A percentile compares a stretch with the other conserved stretches of the same genome.
These are phyloP conservation scores for Solanum chaucha DNA, from an alignment of 257 asterid genomes.

Conservation along the genomic window DNA sequence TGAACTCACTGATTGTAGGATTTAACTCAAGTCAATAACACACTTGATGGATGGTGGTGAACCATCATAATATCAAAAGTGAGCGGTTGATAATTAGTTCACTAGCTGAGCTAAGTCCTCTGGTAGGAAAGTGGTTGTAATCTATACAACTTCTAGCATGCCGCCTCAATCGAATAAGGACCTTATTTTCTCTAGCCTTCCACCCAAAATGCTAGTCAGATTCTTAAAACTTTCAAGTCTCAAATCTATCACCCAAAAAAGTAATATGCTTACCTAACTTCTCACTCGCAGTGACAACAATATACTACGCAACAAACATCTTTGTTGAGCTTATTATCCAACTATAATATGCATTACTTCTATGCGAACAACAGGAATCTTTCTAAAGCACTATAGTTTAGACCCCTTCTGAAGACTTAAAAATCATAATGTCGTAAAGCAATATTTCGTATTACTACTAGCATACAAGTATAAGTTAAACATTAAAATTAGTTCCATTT, in stretches of 20 bases:
- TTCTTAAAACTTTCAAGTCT: neutral
- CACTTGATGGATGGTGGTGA: neutral
- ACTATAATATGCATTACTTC: neutral
- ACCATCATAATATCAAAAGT: neutral
- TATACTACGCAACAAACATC: neutral
- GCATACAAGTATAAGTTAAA: neutral
- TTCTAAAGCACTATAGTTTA: neutral
- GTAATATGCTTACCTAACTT: neutral
- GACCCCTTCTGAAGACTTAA: neutral
- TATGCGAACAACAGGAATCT: neutral
- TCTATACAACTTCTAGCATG: neutral
- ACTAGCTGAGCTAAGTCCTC: neutral
- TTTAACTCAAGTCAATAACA: neutral
- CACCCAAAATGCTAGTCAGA: neutral
- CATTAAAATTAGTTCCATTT: neutral
- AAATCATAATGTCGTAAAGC: neutral
- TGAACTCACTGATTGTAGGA: neutral
- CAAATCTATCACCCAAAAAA: neutral
- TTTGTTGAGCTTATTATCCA: neutral
- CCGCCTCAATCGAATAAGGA: neutral
- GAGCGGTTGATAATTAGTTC: neutral
- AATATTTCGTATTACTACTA: neutral
- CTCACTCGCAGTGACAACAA: neutral
- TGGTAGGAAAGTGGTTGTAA: neutral
- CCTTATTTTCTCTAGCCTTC: neutral